phyloP scores from a whole-genome alignment of 805 yeast species.

The Candida taoyuanica region DNA sequence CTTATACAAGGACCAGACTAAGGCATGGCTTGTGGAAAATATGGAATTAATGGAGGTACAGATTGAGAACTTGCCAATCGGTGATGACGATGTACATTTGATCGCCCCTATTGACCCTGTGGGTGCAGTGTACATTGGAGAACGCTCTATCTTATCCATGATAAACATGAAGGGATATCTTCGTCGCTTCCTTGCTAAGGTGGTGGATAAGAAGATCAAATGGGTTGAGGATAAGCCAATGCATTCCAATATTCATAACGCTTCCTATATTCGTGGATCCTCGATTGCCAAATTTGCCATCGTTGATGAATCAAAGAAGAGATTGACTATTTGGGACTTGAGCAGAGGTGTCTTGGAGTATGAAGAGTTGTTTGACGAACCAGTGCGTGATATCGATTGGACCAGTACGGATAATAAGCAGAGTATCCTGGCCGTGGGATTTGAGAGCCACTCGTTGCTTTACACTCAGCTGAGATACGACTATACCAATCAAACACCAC shows the following conservation, averaged over 20 bases:
- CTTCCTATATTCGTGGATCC: slow-evolving; percentile 63
- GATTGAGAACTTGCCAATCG: slow-evolving; percentile 37
- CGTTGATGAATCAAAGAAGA: slow-evolving; percentile 47
- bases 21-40: slow-evolving; percentile 37
- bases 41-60: slow-evolving; percentile 28
- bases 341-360: slow-evolving; percentile 64
- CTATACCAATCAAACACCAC: slow-evolving; percentile 74
- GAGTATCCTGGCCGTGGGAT: slow-evolving; percentile 79
- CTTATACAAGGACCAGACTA: slow-evolving; percentile 37
- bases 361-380: slow-evolving; percentile 35
- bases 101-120: slow-evolving; percentile 67
- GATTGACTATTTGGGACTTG: slow-evolving; percentile 77
- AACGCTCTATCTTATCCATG: slow-evolving; percentile 47
- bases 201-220: slow-evolving; percentile 28
- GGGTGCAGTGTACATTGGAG: slow-evolving; percentile 31
- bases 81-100: slow-evolving; percentile 34
- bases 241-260: slow-evolving; percentile 50
- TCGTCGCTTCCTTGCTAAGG: slow-evolving; percentile 41
- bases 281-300: slow-evolving; percentile 73
- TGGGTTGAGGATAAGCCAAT: slow-evolving; percentile 54
- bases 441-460: slow-evolving; percentile 52
- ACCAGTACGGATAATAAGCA: slow-evolving; percentile 62
- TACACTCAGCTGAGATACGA: slow-evolving; percentile 85
- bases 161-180: slow-evolving; percentile 51
- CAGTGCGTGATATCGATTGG: slow-evolving; percentile 81